phyloP scores from a whole-genome alignment of 768 basidiomycete genomes.

The Tulasnella sp. region DNA sequence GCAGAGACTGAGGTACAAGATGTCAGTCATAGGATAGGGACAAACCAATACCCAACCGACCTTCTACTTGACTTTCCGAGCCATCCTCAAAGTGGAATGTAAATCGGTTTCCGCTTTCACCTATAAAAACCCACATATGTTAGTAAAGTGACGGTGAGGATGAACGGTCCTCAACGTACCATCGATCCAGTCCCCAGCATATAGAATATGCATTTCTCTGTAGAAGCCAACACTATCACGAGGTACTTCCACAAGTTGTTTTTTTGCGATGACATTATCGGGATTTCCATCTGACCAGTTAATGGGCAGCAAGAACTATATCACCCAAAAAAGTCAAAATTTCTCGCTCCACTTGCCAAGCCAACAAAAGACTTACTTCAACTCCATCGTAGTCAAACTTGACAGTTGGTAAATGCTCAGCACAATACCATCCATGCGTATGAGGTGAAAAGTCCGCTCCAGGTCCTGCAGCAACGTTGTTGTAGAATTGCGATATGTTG shows the following conservation, averaged over 20 bases:
- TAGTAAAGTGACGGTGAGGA: background rate
- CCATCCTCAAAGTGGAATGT: constrained; percentile 23
- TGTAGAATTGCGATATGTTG: constrained; percentile 15
- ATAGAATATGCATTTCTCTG: constrained; percentile 32
- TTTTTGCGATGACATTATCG: constrained; percentile 36
- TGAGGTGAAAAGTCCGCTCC: constrained; percentile 17
- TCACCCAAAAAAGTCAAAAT: background rate
- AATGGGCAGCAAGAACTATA: background rate
- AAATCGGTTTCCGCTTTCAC: constrained; percentile 37
- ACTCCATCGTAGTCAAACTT: constrained; percentile 11
- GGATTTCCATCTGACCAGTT: constrained; percentile 11
- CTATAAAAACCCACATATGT: constrained; percentile 21
- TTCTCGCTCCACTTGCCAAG: background rate
- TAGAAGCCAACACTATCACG: constrained; percentile 22
- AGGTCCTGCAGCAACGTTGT: constrained; percentile 17
- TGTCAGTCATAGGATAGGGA: no score
- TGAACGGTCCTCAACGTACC: constrained; percentile 25
- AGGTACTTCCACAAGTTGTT: constrained; percentile 30
- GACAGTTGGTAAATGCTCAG: constrained; percentile 12
- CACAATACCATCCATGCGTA: constrained; percentile 4
- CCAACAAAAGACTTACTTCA: constrained; percentile 4
- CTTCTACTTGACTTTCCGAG: constrained; percentile 14
- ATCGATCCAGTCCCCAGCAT: constrained; percentile 32
- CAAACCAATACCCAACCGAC: constrained; percentile 10
- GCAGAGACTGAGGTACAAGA: constrained; percentile 12